These are phyloP conservation scores for Auricularia auricula-judae DNA, from an alignment of 768 basidiomycete genomes.

Conservation along the genomic window DNA sequence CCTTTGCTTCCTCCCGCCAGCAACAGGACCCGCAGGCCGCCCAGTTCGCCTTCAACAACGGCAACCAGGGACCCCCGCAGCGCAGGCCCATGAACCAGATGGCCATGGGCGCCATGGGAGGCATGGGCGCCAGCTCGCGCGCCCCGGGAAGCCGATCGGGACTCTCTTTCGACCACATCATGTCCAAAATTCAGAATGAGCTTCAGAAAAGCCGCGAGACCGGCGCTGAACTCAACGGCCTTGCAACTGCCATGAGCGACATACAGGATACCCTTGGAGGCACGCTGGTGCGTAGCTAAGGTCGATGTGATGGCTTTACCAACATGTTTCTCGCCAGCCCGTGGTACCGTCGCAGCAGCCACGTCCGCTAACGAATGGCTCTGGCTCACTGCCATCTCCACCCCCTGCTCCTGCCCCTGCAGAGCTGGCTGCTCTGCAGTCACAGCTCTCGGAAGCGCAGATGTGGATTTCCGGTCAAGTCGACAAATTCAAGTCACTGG, in stretches of 20 bases:
- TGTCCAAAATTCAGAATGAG: conserved; percentile 81
- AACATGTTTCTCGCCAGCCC: conserved; percentile 52
- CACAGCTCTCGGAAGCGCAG: conserved; percentile 79
- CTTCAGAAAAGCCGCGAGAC: conserved; percentile 95
- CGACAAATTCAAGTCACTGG: conserved; percentile 59
- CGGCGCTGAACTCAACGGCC: conserved; percentile 67
- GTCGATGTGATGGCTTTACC: conserved; percentile 17
- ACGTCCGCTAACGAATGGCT: background rate
- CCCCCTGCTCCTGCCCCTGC: conserved; percentile 15
- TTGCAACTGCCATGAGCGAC: conserved; percentile 76
- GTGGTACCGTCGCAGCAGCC: conserved; percentile 5
- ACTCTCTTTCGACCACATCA: conserved; percentile 84
- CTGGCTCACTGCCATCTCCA: conserved; percentile 16
- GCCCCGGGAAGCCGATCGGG: conserved; percentile 68
- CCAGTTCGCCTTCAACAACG: background rate
- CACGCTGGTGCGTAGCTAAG: conserved; percentile 44
- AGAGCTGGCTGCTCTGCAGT: conserved; percentile 57
- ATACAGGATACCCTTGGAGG: conserved; percentile 88
- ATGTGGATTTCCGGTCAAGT: conserved; percentile 62
- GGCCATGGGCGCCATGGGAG: conserved; percentile 59
- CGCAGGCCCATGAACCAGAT: conserved; percentile 44
- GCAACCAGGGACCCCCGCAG: conserved; percentile 11
- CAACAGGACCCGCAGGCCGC: conserved; percentile 26
- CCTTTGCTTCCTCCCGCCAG: conserved; percentile 53
- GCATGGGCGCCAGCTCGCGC: conserved; percentile 62